Evolutionary conservation across 169 alveolate genomes (phyloP), one percentile per base, ranked within the genome.

Genomic region (Plasmodium malariae): DNA sequence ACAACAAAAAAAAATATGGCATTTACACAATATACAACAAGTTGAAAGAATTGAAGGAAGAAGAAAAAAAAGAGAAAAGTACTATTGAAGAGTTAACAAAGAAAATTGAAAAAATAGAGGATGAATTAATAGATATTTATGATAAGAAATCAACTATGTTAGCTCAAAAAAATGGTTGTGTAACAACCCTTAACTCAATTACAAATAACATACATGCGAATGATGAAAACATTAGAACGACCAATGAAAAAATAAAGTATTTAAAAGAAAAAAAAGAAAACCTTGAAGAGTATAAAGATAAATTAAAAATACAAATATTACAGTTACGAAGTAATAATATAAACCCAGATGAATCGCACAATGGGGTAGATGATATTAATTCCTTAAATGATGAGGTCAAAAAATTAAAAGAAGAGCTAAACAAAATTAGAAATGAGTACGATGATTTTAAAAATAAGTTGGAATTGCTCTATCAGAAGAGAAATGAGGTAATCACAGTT

Each of bases 401-500:
- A 67, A 80, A 80, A 21, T 69, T 80, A 59, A 80, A 67, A 59
- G 90, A 63, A 43, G 90, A 80, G 9, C 80, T 80, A 11, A 80
- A 55, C 12, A 80, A 63, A 48, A 60, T 80, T 48, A 63, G 83
- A 30, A 80, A 80, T 43, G 90, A 80, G 48, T 80, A 80, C 48
- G 90, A 80, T 17, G 90, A 80, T 65, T 80, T 80, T 80, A 80
- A 80, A 21, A 80, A 65, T 48, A 80, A 80, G 36, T 51, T 80
- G 83, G 90, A 80, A 59, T 45, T 80, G 40, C 40, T 80, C 7
- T 80, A 80, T 30, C 90, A 80, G 71, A 80, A 80, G 63, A 80
- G 90, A 71, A 80, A 57, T 59, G 90, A 80, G 90, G 90, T 80
- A 67, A n/a, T 54, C n/a, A n/a, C n/a, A n/a, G n/a, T n/a, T n/a